phyloP scores from a whole-genome alignment of 768 basidiomycete genomes.

The Trametes gibbosa region DNA sequence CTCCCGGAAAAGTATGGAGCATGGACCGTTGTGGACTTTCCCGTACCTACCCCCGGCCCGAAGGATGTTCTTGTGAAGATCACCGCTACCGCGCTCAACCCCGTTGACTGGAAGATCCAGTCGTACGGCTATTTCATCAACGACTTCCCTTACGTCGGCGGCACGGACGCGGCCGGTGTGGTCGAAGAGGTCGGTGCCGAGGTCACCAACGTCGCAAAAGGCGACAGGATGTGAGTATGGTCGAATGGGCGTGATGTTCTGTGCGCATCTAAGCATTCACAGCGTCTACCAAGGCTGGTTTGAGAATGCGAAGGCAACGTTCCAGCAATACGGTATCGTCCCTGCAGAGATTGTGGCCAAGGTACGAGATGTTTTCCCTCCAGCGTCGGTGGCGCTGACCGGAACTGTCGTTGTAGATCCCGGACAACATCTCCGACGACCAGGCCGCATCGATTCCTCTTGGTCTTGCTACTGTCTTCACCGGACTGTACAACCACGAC shows the following conservation, averaged over 20 bases:
- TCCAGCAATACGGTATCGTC: constrained; percentile 29
- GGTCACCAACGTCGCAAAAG: constrained; percentile 32
- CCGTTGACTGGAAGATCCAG: constrained; percentile 53
- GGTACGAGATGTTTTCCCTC: neutral
- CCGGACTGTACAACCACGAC: constrained; percentile 33
- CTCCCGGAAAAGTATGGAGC: neutral
- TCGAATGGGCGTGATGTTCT: neutral
- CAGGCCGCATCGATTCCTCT: constrained; percentile 43
- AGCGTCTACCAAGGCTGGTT: constrained; percentile 28
- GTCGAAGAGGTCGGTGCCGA: constrained; percentile 34
- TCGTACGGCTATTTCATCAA: constrained; percentile 23
- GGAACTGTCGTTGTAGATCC: constrained; percentile 29
- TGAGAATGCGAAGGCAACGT: constrained; percentile 14
- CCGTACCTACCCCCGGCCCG: constrained; percentile 40
- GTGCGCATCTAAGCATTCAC: neutral
- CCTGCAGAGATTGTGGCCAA: constrained; percentile 29
- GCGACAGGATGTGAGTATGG: constrained; percentile 33
- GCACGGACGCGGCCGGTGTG: constrained; percentile 20
- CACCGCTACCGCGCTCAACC: constrained; percentile 48
- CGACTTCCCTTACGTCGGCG: constrained; percentile 24
- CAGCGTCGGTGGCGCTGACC: neutral
- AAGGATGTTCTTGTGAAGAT: constrained; percentile 49
- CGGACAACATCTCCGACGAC: constrained; percentile 36
- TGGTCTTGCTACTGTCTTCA: constrained; percentile 36
- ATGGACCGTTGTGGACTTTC: neutral